Evolutionary conservation across 352 stramenopile genomes (phyloP), one percentile per base, ranked within the genome.

Genomic region (Phytophthora pisi): DNA sequence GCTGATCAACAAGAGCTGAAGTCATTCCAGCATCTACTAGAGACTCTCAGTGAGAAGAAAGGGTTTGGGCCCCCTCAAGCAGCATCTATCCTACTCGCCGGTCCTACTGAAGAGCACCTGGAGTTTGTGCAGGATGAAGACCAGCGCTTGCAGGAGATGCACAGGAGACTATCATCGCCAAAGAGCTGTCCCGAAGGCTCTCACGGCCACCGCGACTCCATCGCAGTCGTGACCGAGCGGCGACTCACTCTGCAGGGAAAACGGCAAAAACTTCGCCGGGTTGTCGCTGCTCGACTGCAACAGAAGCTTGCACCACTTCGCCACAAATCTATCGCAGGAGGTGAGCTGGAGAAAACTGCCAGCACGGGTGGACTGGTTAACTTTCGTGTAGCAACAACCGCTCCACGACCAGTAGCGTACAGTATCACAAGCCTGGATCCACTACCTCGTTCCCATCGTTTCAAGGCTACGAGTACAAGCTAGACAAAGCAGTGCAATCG

Each of bases 61-160:
- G 58, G 66, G 3, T 53, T 51, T 9, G 59, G 50, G 23, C 42
- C 61, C 28, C 62, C 47, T 31, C 51, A 43, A 24, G 28, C 57
- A 9, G 31, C 53, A 4, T 84, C 75, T 7, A 78, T 86, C 43
- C 49, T 86, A 18, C 54, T 85, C 10, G 18, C 52, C 61, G 75
- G 70, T 0, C 57, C 68, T 1, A 78, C 46, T 16, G 46, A 72
- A 4, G 78, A 78, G 26, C 64, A 84, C 13, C 57, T 66, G 1
- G 81, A 89, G 15, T 81, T 89, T 20, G 49, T 86, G 1, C 66
- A 84, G 51, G 78, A 89, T 45, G 81, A 87, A 65, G 67, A 78
- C 10, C 34, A 55, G n/a, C 66, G 72, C 4, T 55, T 83, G 5
- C 36, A 72, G 8, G 57, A 78, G 30, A 55, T 66, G 50, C 54